Evolutionary conservation across 768 basidiomycete species (phyloP), one percentile per base, ranked within the genome.

Genomic region (Leccinum disarticulatum): DNA sequence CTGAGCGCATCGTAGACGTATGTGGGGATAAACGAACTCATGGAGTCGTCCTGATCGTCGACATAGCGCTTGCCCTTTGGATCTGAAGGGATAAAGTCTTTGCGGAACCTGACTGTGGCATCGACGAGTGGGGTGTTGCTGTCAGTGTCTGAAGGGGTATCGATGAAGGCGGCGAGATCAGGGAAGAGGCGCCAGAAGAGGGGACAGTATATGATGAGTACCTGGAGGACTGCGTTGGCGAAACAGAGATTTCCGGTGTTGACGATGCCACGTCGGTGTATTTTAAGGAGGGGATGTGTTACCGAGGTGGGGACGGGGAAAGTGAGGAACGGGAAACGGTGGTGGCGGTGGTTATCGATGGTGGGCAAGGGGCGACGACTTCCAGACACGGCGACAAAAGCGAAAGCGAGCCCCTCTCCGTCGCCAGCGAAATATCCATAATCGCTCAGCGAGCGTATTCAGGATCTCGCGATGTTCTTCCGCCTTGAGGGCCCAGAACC

Each of bases 201-300:
- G n/a, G 83, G 81, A 66, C 90, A 93, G 73, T 94, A 96, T 1
- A 95, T 83, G 30, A 99, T 22, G 22, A 22, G 80, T 2, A 90
- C 85, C 76, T 98, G 96, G 31, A 99, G 77, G 25, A 98, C 91
- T 0, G 94, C 87, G 68, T 98, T 99, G 30, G 95, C 95, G 70
- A 98, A 99, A 72, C 96, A 99, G 87, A 98, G 88, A 74, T 99
- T 99, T 1, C 96, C 95, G 3, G 85, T 89, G 74, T 99, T 99
- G 65, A 98, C 80, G 52, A 99, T 76, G 5, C 96, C 96, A 14
- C 95, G 80, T 1, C 92, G 85, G 7, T 80, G 77, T 35, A 91
- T 82, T 52, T 72, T 74, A 36, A 70, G 58, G 38, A 27, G 76
- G 77, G 1, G 75, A 73, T 9, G 75, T 83, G 1, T 22, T 22